Evolutionary conservation across 148 eudicot species (phyloP).

Genomic region (Pouteria glomerata): DNA sequence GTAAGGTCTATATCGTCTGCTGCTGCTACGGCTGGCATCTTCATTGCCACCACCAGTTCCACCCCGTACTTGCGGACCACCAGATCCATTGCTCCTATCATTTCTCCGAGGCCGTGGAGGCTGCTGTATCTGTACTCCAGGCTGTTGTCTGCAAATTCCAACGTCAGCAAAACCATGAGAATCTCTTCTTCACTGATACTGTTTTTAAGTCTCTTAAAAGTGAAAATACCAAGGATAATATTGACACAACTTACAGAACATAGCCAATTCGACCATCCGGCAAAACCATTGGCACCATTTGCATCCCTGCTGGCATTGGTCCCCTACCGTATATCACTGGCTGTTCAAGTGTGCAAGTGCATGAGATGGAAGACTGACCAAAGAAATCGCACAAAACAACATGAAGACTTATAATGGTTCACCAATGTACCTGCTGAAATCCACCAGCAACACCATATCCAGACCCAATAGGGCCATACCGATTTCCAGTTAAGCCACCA

Average conservation of each 20-base stretch:
- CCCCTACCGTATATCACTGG: slow-evolving; percentile 94
- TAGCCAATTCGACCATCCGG: slow-evolving; percentile 98
- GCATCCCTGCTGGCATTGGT: slow-evolving; percentile 96
- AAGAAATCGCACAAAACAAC: neutral
- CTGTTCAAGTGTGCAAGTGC: slow-evolving; percentile 31
- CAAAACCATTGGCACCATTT: slow-evolving; percentile 98
- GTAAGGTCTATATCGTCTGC: slow-evolving; percentile 76
- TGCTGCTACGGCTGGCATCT: slow-evolving; percentile 47
- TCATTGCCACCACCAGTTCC: slow-evolving; percentile 49
- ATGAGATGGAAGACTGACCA: neutral
- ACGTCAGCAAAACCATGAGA: neutral
- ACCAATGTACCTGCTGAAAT: slow-evolving; percentile 23
- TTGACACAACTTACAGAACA: slow-evolving; percentile 69
- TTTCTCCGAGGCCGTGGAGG: slow-evolving; percentile 60
- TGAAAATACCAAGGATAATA: neutral
- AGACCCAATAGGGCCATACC: slow-evolving; percentile 58
- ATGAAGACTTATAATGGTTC: neutral
- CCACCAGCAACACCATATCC: slow-evolving; percentile 72
- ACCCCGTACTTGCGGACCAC: slow-evolving; percentile 64
- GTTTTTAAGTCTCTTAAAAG: too few relatives aligned
- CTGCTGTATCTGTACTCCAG: slow-evolving; percentile 69
- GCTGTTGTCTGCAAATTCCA: slow-evolving; percentile 74
- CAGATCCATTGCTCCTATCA: slow-evolving; percentile 67
- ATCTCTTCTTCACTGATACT: neutral
- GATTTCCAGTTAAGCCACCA: slow-evolving; percentile 59